Conservation (phyloP, 176 grass and related monocot genomes). For the Alopecurus myosuroides region DNA sequence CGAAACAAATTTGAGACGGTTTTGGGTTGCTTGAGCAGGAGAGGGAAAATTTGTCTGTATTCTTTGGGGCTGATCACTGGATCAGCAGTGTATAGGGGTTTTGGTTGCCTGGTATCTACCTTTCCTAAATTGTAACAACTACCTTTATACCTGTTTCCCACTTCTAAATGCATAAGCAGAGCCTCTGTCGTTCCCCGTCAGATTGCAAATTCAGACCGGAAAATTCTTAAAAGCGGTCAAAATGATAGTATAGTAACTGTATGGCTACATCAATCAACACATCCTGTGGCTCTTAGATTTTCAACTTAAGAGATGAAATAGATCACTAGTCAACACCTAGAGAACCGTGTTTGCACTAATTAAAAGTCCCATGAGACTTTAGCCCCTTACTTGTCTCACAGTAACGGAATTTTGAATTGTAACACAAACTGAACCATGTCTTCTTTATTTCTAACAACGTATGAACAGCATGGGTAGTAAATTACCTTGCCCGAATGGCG, state of each 20-base stretch:
- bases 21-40: no score
- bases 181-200: background rate
- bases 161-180: background rate
- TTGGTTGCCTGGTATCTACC: no score
- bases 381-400: background rate
- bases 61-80: no score
- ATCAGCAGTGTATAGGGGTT: no score
- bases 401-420: background rate
- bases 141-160: no score
- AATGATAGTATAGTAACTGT: background rate
- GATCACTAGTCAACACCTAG: background rate
- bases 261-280: background rate
- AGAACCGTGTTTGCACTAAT: background rate
- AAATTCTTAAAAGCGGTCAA: background rate
- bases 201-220: slow-evolving; percentile 4
- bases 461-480: background rate
- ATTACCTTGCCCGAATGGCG: slow-evolving; percentile 86
- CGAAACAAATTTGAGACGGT: no score
- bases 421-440: background rate
- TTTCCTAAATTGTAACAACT: no score
- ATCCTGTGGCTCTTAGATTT: background rate
- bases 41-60: no score
- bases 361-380: background rate
- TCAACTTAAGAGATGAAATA: no score
- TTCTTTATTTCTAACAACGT: slow-evolving; percentile 1